Percentiles rank a stretch among this genome's conserved stretches.
These are phyloP conservation scores for Suillus clintonianus DNA, from an alignment of 768 basidiomycete species.

Conservation along the genomic window DNA sequence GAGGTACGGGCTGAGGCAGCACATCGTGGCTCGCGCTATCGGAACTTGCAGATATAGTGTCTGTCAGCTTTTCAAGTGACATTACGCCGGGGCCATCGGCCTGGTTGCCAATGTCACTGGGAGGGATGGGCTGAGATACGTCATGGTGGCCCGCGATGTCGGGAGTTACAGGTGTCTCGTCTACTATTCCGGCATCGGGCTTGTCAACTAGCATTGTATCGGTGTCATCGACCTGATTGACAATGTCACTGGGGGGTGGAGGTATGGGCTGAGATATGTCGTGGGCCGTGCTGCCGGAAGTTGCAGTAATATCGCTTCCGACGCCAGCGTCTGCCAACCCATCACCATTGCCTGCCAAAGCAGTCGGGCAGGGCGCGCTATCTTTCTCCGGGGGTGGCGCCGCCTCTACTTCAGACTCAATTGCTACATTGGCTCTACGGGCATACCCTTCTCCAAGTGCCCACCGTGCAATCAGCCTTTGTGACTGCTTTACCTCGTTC, in stretches of 20 bases:
- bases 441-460: conserved; percentile 19
- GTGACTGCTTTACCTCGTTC: conserved; percentile 40
- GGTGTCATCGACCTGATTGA: conserved; percentile 6
- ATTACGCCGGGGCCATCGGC: background rate
- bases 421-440: background rate
- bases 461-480: conserved; percentile 30
- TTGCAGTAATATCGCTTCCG: background rate
- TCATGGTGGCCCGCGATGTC: background rate
- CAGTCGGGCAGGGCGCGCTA: background rate
- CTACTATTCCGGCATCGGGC: background rate
- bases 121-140: background rate
- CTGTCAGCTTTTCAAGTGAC: background rate
- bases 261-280: background rate
- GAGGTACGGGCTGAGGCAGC: background rate
- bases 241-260: background rate
- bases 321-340: background rate
- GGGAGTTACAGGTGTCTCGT: background rate
- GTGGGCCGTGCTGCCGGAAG: background rate
- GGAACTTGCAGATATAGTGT: background rate
- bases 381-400: background rate
- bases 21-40: background rate
- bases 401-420: background rate
- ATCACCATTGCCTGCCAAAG: background rate
- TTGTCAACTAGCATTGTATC: conserved; percentile 18
- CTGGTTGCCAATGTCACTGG: conserved; percentile 1